Evolutionary conservation across 1,284 basidiomycete genomes (phyloP).

Genomic region (Uromyces viciae-fabae): DNA sequence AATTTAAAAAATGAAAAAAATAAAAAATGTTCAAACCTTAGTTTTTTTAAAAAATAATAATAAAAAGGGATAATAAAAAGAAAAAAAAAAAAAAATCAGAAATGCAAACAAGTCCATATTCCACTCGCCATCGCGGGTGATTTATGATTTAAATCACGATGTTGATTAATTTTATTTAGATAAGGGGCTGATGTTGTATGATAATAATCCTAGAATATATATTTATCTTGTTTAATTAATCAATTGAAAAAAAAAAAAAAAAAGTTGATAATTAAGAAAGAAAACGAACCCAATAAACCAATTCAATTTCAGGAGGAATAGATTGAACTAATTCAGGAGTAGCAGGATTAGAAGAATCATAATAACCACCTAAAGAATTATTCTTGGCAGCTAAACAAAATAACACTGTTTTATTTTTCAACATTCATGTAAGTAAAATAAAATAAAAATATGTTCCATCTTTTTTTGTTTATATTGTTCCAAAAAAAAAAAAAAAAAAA

Average conservation of each 20-base stretch:
- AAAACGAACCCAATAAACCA: conserved; percentile 51
- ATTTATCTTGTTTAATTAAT: not conserved
- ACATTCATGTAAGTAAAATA: not conserved
- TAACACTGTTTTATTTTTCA: conserved; percentile 50
- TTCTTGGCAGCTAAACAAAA: conserved; percentile 56
- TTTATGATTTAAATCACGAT: conserved; percentile 52
- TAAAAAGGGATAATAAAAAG: not conserved
- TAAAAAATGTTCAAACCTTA: not conserved
- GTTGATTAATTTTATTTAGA: conserved; percentile 53
- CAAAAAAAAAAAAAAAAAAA: not conserved
- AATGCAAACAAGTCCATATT: conserved; percentile 54
- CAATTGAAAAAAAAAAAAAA: not conserved
- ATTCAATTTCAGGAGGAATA: conserved; percentile 52
- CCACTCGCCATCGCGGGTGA: conserved; percentile 55
- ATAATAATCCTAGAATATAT: conserved; percentile 47
- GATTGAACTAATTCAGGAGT: conserved; percentile 49
- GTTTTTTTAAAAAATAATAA: not conserved
- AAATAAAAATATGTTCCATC: no score
- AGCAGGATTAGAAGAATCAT: conserved; percentile 50
- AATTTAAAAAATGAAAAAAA: not conserved
- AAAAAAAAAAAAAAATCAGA: not conserved
- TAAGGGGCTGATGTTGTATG: conserved; percentile 53
- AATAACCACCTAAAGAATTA: conserved; percentile 55
- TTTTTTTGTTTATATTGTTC: conserved; percentile 54
- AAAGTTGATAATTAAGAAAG: not conserved